Evolutionary conservation across 306 rosid genomes (phyloP).

Genomic region (Casuarina cunninghamiana): DNA sequence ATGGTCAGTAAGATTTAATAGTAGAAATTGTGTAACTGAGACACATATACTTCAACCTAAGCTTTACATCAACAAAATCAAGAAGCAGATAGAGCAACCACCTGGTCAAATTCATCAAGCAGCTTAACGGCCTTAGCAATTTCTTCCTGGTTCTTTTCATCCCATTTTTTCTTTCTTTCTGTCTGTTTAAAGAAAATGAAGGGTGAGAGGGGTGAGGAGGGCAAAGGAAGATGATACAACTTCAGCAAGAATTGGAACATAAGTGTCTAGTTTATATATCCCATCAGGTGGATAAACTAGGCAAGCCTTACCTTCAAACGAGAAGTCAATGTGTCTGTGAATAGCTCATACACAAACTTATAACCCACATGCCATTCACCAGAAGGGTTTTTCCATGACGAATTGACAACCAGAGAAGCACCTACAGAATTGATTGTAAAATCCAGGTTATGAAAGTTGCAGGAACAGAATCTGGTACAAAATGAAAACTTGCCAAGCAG

Average conservation of each 20-base stretch:
- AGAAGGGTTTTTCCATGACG: conserved; percentile 92
- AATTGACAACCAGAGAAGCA: conserved; percentile 63
- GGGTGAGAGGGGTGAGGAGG: conserved; percentile 7
- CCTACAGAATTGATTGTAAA: conserved; percentile 53
- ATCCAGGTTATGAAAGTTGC: conserved; percentile 17
- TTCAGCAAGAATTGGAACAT: not conserved
- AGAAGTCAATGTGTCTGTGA: conserved; percentile 63
- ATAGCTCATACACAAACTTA: conserved; percentile 84
- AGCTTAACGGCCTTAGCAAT: conserved; percentile 75
- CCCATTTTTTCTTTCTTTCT: conserved; percentile 91
- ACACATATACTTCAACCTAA: conserved; percentile 9
- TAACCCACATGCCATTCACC: conserved; percentile 97
- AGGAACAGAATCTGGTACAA: not conserved
- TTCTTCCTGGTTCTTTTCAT: conserved; percentile 85
- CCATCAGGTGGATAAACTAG: not conserved
- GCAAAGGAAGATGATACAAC: conserved; percentile 2
- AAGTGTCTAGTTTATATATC: not conserved
- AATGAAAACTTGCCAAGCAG: not conserved
- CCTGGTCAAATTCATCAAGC: conserved; percentile 94
- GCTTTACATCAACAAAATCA: conserved; percentile 10
- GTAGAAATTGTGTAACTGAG: not conserved
- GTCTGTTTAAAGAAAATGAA: conserved; percentile 43
- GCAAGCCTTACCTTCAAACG: conserved; percentile 75
- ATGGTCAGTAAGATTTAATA: not conserved
- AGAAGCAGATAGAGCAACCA: conserved; percentile 34